Percentiles rank a stretch among this genome's conserved stretches.
Evolutionary conservation across 805 yeast species (phyloP).

Genomic region (Candida germanica): DNA sequence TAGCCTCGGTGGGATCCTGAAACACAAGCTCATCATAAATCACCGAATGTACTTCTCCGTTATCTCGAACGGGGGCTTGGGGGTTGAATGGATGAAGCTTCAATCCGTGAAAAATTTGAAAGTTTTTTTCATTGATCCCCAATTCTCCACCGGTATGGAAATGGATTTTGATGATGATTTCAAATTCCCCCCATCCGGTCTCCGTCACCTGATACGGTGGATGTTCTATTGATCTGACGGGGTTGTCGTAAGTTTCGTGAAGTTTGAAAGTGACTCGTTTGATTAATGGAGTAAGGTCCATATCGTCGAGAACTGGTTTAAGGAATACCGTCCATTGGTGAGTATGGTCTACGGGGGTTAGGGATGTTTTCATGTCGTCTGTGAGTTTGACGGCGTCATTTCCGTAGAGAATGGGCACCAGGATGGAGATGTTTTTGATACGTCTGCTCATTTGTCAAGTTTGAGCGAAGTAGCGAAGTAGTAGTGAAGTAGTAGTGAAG

Average conservation of each 20-base stretch:
- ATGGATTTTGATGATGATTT: conserved; percentile 80
- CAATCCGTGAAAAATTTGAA: conserved; percentile 82
- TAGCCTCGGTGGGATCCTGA: conserved; percentile 89
- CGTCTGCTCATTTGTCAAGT: conserved; percentile 24
- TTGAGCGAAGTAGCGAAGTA: no score
- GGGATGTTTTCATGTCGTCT: conserved; percentile 35
- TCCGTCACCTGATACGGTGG: conserved; percentile 97
- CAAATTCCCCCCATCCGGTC: conserved; percentile 99
- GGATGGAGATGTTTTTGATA: conserved; percentile 33
- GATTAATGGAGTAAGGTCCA: conserved; percentile 76
- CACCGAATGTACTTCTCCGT: conserved; percentile 42
- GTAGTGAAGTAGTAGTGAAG: no score
- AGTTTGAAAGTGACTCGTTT: conserved; percentile 91
- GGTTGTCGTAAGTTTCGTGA: conserved; percentile 88
- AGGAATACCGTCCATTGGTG: conserved; percentile 95
- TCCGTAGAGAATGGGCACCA: conserved; percentile 44
- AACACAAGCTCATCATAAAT: conserved; percentile 89
- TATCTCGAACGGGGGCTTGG: conserved; percentile 33
- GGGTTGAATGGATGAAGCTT: conserved; percentile 85
- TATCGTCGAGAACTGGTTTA: conserved; percentile 63
- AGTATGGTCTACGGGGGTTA: conserved; percentile 79
- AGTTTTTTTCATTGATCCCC: conserved; percentile 71
- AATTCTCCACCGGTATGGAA: conserved; percentile 73
- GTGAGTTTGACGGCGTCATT: conserved; percentile 36
- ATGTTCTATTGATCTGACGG: conserved; percentile 78